Conservation (phyloP, 2,329 filamentous ascomycete genomes). For the Epichloe amarillans region DNA sequence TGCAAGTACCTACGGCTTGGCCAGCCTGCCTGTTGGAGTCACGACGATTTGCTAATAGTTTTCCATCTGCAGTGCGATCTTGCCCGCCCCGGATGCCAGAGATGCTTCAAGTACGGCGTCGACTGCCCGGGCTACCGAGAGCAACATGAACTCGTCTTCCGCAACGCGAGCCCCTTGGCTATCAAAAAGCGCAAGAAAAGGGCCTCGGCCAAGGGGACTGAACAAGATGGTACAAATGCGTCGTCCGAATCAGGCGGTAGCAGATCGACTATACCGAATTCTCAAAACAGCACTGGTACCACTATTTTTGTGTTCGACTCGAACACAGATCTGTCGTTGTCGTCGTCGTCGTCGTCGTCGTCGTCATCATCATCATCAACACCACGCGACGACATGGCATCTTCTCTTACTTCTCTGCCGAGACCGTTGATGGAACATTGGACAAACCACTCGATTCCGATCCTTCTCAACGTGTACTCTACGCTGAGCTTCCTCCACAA, state of each 20-base stretch:
- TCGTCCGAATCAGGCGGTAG: not conserved
- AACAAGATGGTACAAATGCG: not conserved
- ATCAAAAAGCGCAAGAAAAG: slow-evolving; percentile 20
- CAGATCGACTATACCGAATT: not conserved
- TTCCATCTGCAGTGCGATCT: slow-evolving; percentile 23
- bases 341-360: not conserved
- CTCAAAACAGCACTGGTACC: slow-evolving; percentile 1
- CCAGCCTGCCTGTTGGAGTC: too few species aligned
- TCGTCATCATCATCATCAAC: not conserved
- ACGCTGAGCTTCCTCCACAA: slow-evolving; percentile 21
- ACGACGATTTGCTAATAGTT: too few species aligned
- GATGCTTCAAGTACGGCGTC: slow-evolving; percentile 27
- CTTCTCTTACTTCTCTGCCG: slow-evolving; percentile 7
- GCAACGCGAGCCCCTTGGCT: slow-evolving; percentile 17
- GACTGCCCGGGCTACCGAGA: slow-evolving; percentile 27
- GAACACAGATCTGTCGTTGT: not conserved
- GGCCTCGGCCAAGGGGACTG: slow-evolving; percentile 2
- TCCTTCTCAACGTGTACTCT: slow-evolving; percentile 25
- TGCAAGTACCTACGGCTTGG: not conserved
- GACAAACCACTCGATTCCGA: slow-evolving; percentile 25
- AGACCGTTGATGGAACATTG: slow-evolving; percentile 22
- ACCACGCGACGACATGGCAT: not conserved
- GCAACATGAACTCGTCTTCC: slow-evolving; percentile 26
- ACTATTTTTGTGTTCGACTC: slow-evolving; percentile 5
- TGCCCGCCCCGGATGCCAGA: slow-evolving; percentile 23